Evolutionary conservation across 192 early-diverging fungal species (phyloP), one percentile per base, ranked within the genome.

Genomic region (Pilobolus umbonatus): DNA sequence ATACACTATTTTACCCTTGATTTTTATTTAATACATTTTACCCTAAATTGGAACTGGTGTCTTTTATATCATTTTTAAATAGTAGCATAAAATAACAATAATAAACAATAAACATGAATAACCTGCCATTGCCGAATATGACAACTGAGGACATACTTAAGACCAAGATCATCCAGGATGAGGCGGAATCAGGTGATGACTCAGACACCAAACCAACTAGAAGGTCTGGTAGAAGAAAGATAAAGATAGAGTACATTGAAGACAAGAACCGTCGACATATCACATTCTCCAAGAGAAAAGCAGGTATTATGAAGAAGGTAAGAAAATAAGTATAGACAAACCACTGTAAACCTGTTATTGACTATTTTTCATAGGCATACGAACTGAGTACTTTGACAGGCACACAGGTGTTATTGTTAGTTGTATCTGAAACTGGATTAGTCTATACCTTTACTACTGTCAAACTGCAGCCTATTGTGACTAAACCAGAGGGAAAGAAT

Each of bases 241-340:
- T 96, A 75, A 92, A 92, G 68, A 96, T 96, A 64, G 89, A 93
- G 62, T 94, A 88, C 57, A 96, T 96, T 38, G 86, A 89, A 43
- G 94, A 95, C 68, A 94, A 93, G 74, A 85, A 84, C 52, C 76
- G 91, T 63, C 81, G 94, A 39, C 91, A 93, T 61, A 94, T 95
- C 59, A 95, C 94, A 6, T 95, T 96, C 64, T 86, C 83, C 64
- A 96, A 96, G 69, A 78, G 94, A 56, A 95, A 94, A 65, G 87
- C 92, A 14, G 94, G 94, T 35, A 93, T 96, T 57, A 94, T 96
- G 94, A 96, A 96, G 74, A 96, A 96, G 86, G 84, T 86, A 71
- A 24, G 21, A 35, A 36, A 53, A 24, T 31, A 34, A 22, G 5
- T 17, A 50, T 9, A 22, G 25, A 35, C 22, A 34, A 15, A 8